Evolutionary conservation across 2,329 filamentous ascomycete genomes (phyloP), one percentile per base, ranked within the genome.

Genomic region (Teratosphaeriaceae sp.): DNA sequence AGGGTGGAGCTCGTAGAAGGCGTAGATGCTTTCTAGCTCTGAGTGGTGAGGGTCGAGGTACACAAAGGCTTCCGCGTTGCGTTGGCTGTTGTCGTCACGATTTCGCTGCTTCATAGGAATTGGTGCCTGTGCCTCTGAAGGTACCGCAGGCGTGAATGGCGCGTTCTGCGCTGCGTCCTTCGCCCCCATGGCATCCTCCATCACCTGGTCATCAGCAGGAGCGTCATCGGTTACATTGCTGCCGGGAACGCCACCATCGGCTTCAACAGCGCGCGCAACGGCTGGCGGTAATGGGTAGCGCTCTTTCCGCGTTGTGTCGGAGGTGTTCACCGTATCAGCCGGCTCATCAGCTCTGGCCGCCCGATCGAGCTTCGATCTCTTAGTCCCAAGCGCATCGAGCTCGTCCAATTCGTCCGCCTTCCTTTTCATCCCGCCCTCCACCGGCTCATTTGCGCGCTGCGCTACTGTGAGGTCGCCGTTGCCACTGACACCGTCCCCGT

Each of bases 11-110:
- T 84, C 75, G 70, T 97, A 98, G 69, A 97, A 97, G 2, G 77
- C 65, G 57, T 82, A 84, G 59, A 98, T 90, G 43, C 76, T 74
- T 48, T 80, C 64, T 42, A 98, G 82, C 46, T 92, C 86, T 2
- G 80, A 70, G 62, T 96, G 86, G 20, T 83, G 75, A 0, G 79
- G 67, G 7, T 81, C 66, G 30, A 98, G 76, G 61, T 88, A 98
- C 62, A 95, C 96, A 75, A 95, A 98, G 3, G 89, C 86, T 64
- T 98, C 92, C 64, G 97, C 92, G 51, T 81, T 75, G 13, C 77
- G 78, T 53, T 72, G 53, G 38, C 65, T 38, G 71, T 59, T 54
- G 29, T 23, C 31, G 26, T 9, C 34, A 9, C 38, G 26, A 11
- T 26, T 21, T 8, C 22, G 27, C 22, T 42, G 5, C 5, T 12